phyloP scores from a whole-genome alignment of 805 yeast species.

The Yarrowia deformans region DNA sequence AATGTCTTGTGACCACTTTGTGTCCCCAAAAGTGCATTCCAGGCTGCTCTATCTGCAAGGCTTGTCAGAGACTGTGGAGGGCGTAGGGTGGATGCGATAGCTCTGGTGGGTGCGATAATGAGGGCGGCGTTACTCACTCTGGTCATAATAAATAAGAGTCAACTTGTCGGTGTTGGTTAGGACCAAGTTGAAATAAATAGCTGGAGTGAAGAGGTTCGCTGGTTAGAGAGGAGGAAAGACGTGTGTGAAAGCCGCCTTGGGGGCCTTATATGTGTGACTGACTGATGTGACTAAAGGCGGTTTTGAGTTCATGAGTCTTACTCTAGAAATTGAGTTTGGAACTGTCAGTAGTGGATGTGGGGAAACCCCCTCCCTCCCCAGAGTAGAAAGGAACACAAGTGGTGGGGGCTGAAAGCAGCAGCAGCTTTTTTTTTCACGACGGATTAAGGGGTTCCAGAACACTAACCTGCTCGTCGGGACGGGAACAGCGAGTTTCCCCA shows the following conservation, averaged over 20 bases:
- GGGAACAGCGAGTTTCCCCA: background rate
- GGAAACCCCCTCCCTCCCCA: background rate
- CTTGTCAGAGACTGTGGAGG: background rate
- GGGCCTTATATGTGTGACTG: constrained; percentile 13
- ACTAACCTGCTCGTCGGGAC: background rate
- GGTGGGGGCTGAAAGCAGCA: background rate
- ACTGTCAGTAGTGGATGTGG: constrained; percentile 5
- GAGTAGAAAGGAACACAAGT: background rate
- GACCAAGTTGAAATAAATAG: background rate
- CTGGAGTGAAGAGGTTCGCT: background rate
- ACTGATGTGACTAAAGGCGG: constrained; percentile 3
- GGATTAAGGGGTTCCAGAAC: constrained; percentile 23
- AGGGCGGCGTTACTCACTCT: constrained; percentile 9
- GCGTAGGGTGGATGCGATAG: background rate
- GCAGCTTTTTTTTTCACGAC: background rate
- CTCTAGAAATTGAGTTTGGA: constrained; percentile 9
- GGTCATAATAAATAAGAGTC: constrained; percentile 6
- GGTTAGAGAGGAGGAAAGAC: background rate
- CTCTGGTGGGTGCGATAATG: too few species aligned
- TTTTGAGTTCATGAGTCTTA: constrained; percentile 28
- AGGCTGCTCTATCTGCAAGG: background rate
- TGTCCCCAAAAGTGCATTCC: background rate
- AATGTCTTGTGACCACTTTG: background rate
- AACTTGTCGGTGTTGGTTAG: background rate
- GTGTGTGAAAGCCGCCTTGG: background rate